phyloP scores from a whole-genome alignment of 345 rosid genomes.

The Pugionium cornutum region DNA sequence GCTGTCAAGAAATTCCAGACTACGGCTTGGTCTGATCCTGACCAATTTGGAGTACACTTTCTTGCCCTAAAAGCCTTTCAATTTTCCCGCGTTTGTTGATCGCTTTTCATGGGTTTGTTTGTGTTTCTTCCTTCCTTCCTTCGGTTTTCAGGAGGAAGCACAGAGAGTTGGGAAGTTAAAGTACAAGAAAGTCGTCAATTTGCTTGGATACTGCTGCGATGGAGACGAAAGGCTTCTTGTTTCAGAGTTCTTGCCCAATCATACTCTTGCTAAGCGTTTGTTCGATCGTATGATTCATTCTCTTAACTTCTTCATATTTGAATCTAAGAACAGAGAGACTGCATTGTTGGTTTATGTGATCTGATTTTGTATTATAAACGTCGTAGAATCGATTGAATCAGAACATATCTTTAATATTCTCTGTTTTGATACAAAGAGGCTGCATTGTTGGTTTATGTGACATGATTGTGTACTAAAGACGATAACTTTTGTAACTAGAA shows the following conservation, averaged over 20 bases:
- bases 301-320: not conserved
- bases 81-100: not conserved
- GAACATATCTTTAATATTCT: too few relatives aligned
- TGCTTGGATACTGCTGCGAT: conserved; percentile 93
- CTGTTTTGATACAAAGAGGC: too few relatives aligned
- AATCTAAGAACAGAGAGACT: not conserved
- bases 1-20: conserved; percentile 61
- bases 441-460: too few relatives aligned
- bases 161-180: conserved; percentile 72
- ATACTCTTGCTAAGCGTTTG: conserved; percentile 79
- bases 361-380: too few relatives aligned
- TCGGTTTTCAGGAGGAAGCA: conserved; percentile 63
- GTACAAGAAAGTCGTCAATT: conserved; percentile 67
- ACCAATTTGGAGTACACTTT: conserved; percentile 53
- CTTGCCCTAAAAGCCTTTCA: too few relatives aligned
- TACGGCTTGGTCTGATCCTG: conserved; percentile 68
- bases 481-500: too few relatives aligned
- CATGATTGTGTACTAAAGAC: too few relatives aligned
- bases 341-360: too few relatives aligned
- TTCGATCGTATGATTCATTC: conserved; percentile 54
- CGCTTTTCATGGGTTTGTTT: not conserved
- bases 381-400: too few relatives aligned
- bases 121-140: not conserved
- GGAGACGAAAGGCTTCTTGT: conserved; percentile 87
- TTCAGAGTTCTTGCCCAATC: conserved; percentile 79